Evolutionary conservation across 1,139 yeast genomes (phyloP), one percentile per base, ranked within the genome.

Genomic region (Debaryomyces nepalensis): DNA sequence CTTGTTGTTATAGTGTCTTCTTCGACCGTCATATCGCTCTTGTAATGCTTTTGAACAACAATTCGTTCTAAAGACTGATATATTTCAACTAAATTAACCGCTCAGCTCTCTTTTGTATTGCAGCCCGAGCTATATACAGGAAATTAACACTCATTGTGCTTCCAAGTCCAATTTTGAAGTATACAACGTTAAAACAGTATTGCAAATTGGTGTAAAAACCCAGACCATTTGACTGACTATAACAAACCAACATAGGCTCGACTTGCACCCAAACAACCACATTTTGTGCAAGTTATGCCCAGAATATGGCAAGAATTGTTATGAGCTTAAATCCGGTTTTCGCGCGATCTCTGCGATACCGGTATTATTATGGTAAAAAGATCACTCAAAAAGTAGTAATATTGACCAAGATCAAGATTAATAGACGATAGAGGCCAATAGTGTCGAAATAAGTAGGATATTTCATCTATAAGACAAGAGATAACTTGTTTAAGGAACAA

Each of bases 81-180:
- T 24, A 24, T 22, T 31, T 31, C 30, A 16, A 16, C n/a, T 16
- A 24, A 34, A 14, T 34, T 34, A 34, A 24, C 37, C 37, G 37
- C 37, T 34, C 23, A n/a, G n/a, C 22, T 24, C 19, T 18, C 15
- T 23, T 33, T 34, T 34, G 14, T 23, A 34, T 34, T 34, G 37
- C 37, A 34, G 16, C 37, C 37, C 23, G 37, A 2, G n/a, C 14
- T 34, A 24, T 34, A 26, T 34, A 26, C 37, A 34, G 37, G 37
- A 34, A 15, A 20, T 6, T n/a, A 11, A 9, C 16, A 19, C 18
- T 10, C 33, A 30, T 12, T n/a, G n/a, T n/a, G n/a, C n/a, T n/a
- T n/a, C n/a, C n/a, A n/a, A 9, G 9, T 21, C 23, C 23, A 21
- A 7, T 9, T 21, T 21, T 21, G 9, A 6, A 9, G 8, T 21